Base-by-base conservation (phyloP, 306 rosid species). In the Myrica gale region DNA sequence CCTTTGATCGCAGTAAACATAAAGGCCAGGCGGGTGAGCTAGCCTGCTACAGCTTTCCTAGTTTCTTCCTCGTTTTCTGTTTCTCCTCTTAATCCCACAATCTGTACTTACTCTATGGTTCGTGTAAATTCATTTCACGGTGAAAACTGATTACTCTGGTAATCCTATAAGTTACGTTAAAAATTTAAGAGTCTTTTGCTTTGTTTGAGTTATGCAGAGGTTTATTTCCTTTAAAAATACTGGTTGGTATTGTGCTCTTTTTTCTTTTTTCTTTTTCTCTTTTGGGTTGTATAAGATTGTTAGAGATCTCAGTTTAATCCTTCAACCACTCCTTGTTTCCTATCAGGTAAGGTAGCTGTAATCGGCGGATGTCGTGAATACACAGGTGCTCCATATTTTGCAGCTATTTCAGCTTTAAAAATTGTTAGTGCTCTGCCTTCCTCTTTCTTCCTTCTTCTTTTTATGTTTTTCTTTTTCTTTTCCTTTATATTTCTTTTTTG, bases 291-390 rank as follows among this genome's bases (percentile, higher is more conserved):
- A 46, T 65, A 37, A 73, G 58, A 69, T 45, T 61, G 13, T 65
- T 45, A 76, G 50, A 69, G 44, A 63, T 56, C 16, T 66, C 26
- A 39, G 37, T 77, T 57, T 80, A 21, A 58, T 68, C 9, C 48
- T 47, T 62, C 20, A 51, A 60, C 79, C 74, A 47, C 69, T 84
- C 39, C 82, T 16, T 80, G 82, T 80, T 73, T 77, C 26, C 19
- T 51, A 67, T 76, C 92, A 92, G 98, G 97, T 78, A 94, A 88
- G 58, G 84, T 90, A 82, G 98, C 98, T 82, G 92, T 93, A 56
- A 87, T 93, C 43, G 96, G 98, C 44, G 98, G 98, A 41, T 95
- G 98, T 80, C 98, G 98, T 65, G 98, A 95, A 79, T 95, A 95
- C 79, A 95, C 98, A 0, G 98, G 98, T 52, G 98, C 98, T 75